A percentile compares a stretch with the other conserved stretches of the same genome.
Conservation (phyloP, 2,329 filamentous ascomycete genomes). For the Aureobasidium sp. region DNA sequence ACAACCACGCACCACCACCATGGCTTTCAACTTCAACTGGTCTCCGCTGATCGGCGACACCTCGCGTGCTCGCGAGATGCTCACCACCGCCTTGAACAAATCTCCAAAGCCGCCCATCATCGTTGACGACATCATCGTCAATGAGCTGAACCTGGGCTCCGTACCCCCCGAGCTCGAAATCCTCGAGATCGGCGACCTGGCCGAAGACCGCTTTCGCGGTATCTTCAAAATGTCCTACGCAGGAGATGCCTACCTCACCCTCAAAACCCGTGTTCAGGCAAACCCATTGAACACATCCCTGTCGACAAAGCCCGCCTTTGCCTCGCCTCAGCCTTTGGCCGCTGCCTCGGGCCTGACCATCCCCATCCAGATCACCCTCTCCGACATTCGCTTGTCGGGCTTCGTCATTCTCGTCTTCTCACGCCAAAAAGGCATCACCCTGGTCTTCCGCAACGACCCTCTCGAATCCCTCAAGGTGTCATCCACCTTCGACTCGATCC, state of each 20-base stretch:
- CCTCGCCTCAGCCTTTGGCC: conserved; percentile 84
- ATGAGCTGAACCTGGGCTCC: conserved; percentile 91
- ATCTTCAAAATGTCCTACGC: conserved; percentile 99
- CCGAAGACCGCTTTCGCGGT: conserved; percentile 91
- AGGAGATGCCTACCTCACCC: conserved; percentile 88
- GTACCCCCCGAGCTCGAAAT: conserved; percentile 95
- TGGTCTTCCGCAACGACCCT: conserved; percentile 97
- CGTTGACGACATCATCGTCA: conserved; percentile 97
- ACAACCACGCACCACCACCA: no score
- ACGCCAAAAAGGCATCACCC: conserved; percentile 89
- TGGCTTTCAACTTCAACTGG: conserved; percentile 99
- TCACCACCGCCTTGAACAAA: conserved; percentile 94
- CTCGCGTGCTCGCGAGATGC: conserved; percentile 81
- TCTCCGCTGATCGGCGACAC: conserved; percentile 95
- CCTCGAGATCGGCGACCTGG: conserved; percentile 92
- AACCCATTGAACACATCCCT: conserved; percentile 96
- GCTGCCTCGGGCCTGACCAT: conserved; percentile 91
- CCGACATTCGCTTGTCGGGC: conserved; percentile 89
- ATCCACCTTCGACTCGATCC: conserved; percentile 97
- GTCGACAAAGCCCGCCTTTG: conserved; percentile 80
- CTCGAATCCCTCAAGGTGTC: conserved; percentile 97
- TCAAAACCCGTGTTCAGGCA: conserved; percentile 93
- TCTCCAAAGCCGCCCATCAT: conserved; percentile 97
- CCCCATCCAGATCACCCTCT: conserved; percentile 92
- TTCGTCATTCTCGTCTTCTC: conserved; percentile 98